Evolutionary conservation across 495 filamentous ascomycete genomes (phyloP).

Genomic region (Chaetomidium leptoderma): DNA sequence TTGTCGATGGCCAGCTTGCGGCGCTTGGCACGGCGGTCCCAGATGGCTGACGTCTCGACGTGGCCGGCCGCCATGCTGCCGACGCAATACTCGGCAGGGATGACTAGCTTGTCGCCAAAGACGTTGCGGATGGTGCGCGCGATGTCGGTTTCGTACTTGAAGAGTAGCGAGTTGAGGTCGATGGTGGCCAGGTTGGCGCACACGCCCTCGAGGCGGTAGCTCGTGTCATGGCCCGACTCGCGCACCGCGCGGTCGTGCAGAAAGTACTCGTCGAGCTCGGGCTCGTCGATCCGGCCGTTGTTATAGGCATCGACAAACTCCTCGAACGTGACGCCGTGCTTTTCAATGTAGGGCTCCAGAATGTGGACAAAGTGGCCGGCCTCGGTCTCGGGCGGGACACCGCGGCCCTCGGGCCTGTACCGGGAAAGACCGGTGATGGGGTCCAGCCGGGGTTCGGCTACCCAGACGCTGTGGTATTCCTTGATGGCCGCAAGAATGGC

Average conservation of each 20-base stretch:
- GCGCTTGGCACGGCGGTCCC: constrained; percentile 80
- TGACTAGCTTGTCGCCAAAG: constrained; percentile 72
- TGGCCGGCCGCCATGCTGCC: constrained; percentile 53
- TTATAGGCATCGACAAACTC: constrained; percentile 89
- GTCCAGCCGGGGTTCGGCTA: constrained; percentile 72
- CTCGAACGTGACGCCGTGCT: constrained; percentile 72
- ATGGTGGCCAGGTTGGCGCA: constrained; percentile 88
- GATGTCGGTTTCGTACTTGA: constrained; percentile 95
- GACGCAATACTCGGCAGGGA: constrained; percentile 75
- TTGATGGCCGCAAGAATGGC: constrained; percentile 90
- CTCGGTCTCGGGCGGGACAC: constrained; percentile 93
- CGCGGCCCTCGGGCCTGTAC: constrained; percentile 83
- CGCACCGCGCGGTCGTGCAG: constrained; percentile 90
- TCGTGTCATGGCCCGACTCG: constrained; percentile 96
- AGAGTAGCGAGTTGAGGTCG: constrained; percentile 87
- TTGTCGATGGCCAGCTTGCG: constrained; percentile 79
- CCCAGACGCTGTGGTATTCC: constrained; percentile 93
- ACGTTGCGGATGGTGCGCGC: constrained; percentile 71
- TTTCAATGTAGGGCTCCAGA: constrained; percentile 78
- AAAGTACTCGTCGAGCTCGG: constrained; percentile 90
- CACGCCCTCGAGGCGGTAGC: constrained; percentile 83
- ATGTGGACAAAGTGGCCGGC: constrained; percentile 83
- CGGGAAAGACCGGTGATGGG: constrained; percentile 75
- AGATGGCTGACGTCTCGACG: constrained; percentile 72
- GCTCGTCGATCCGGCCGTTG: constrained; percentile 66